phyloP scores from a whole-genome alignment of 768 basidiomycete genomes.

The Megacollybia marginata region DNA sequence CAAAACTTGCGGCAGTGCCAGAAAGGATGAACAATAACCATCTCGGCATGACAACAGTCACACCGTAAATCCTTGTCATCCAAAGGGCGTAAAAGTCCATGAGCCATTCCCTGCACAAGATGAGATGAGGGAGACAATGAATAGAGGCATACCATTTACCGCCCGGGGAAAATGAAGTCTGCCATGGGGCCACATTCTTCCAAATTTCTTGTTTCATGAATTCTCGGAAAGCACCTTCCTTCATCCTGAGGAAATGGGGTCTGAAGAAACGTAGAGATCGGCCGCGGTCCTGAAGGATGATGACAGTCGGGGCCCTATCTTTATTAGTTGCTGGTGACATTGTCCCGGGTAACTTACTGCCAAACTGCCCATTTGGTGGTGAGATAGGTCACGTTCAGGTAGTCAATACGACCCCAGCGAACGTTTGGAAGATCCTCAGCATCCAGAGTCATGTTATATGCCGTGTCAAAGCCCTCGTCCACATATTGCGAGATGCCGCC shows the following conservation, averaged over 20 bases:
- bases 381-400: conserved; percentile 72
- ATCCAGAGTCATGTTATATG: conserved; percentile 56
- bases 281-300: conserved; percentile 66
- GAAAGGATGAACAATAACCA: conserved; percentile 65
- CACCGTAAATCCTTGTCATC: conserved; percentile 45
- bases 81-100: conserved; percentile 50
- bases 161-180: conserved; percentile 62
- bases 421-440: conserved; percentile 62
- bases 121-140: background rate
- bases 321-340: background rate
- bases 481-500: conserved; percentile 65
- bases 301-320: conserved; percentile 66
- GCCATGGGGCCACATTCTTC: conserved; percentile 62
- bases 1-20: conserved; percentile 57
- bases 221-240: conserved; percentile 50
- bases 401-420: conserved; percentile 83
- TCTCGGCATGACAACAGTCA: conserved; percentile 50
- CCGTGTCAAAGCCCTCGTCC: conserved; percentile 67
- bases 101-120: conserved; percentile 50
- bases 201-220: conserved; percentile 64
- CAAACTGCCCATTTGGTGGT: conserved; percentile 86
- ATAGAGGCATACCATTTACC: conserved; percentile 49
- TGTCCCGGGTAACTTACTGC: conserved; percentile 46
- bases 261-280: conserved; percentile 76
- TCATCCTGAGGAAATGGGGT: conserved; percentile 53